Evolutionary conservation across 1,284 basidiomycete genomes (phyloP), one percentile per base, ranked within the genome.

Genomic region (Uromyces viciae-fabae): DNA sequence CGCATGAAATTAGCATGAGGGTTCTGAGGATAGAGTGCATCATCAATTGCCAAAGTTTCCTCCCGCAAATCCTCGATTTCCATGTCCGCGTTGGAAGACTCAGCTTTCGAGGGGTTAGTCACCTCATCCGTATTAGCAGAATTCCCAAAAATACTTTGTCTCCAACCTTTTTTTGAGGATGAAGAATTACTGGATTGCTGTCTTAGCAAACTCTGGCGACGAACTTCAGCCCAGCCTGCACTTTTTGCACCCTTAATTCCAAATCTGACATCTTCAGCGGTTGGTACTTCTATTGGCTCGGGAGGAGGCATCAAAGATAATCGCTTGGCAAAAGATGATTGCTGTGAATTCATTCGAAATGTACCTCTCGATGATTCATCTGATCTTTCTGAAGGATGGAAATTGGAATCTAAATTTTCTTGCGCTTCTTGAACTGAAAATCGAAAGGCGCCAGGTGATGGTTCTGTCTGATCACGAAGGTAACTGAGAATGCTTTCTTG

Each of bases 201-300:
- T 22, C 77, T 28, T 9, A 42, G 69, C 52, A 36, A 60, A 42
- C 46, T 64, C 40, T 68, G 79, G 28, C 79, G 42, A 36, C 69
- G 78, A 38, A 80, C 78, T 42, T 80, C 78, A 15, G 33, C 62
- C 78, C 78, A 80, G 14, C 72, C 79, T 7, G n/a, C 43, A 42
- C 79, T 81, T 43, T 81, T 81, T 5, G 79, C 71, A 40, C 72
- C 71, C 43, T 81, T 81, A 11, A 81, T 81, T 81, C 79, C 79
- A 75, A 81, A 81, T 17, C 79, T 42, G 33, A 81, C 72, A 68
- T 81, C 79, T 54, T 74, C 68, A 36, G 79, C 79, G 22, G 79
- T 81, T 43, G 79, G 79, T 15, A 81, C 58, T 52, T 81, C 79
- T 68, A 81, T 75, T 28, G 72, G 60, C 58, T 66, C 79, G 11